phyloP scores from a whole-genome alignment of 2,329 filamentous ascomycete genomes.

The Alternaria burnsii region DNA sequence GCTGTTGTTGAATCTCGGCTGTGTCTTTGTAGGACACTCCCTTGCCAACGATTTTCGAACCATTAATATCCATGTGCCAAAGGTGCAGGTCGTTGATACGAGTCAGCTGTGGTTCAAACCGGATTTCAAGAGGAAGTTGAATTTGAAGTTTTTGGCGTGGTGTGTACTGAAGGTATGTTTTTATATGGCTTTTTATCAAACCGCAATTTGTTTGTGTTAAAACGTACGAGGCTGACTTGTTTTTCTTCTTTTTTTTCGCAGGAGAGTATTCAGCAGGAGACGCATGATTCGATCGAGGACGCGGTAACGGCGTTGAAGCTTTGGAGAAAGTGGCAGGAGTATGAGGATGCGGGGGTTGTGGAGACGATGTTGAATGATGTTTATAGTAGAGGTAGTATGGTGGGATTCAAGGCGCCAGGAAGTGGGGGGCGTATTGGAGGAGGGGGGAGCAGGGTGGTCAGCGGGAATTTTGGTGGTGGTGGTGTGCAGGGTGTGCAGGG shows the following conservation, averaged over 20 bases:
- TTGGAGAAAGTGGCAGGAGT: conserved; percentile 90
- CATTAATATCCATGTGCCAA: conserved; percentile 96
- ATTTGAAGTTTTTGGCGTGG: conserved; percentile 90
- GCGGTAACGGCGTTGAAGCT: conserved; percentile 88
- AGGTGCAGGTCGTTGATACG: conserved; percentile 90
- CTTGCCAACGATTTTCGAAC: conserved; percentile 96
- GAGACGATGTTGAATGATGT: conserved; percentile 87
- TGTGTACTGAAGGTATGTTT: conserved; percentile 68
- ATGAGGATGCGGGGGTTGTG: conserved; percentile 82
- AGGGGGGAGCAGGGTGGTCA: conserved; percentile 2
- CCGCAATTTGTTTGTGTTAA: no score
- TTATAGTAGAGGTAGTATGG: conserved; percentile 70
- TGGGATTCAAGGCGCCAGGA: conserved; percentile 52
- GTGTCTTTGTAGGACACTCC: conserved; percentile 92
- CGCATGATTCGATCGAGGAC: conserved; percentile 95
- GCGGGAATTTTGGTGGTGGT: neutral
- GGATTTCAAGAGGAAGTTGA: conserved; percentile 82
- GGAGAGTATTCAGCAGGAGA: conserved; percentile 91
- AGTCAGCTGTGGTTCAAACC: conserved; percentile 89
- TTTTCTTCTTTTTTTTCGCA: no score
- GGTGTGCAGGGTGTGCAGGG: neutral
- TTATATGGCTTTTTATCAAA: no score
- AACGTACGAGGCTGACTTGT: no score
- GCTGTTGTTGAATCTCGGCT: conserved; percentile 93
- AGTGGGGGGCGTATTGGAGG: conserved; percentile 26